phyloP scores from a whole-genome alignment of 192 early-diverging fungal genomes.

The Jimgerdemannia flammicorona region DNA sequence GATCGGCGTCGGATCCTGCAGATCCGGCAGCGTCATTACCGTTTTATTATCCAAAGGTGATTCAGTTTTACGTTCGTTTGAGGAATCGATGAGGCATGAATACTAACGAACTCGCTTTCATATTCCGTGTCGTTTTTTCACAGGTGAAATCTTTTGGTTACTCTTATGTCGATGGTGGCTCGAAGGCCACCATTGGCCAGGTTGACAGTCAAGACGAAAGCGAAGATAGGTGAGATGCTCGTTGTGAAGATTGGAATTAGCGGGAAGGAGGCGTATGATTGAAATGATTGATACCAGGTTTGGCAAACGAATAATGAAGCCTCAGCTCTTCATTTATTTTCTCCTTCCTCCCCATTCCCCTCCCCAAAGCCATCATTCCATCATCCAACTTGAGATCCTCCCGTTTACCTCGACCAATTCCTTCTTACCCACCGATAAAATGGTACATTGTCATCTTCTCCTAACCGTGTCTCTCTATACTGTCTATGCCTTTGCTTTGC shows the following conservation, averaged over 20 bases:
- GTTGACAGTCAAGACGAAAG: not conserved
- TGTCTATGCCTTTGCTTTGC: not conserved
- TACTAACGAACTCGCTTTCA: not conserved
- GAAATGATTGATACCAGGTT: no score
- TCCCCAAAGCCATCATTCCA: constrained; percentile 2
- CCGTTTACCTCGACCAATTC: constrained; percentile 3
- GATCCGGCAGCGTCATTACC: constrained; percentile 18
- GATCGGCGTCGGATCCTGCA: not conserved
- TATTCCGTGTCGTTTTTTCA: no score
- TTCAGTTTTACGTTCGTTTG: not conserved
- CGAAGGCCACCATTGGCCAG: not conserved
- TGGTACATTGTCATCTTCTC: not conserved
- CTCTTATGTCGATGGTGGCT: constrained; percentile 9
- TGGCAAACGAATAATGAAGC: no score
- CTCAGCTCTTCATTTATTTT: no score
- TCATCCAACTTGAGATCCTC: constrained; percentile 18
- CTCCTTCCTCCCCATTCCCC: no score
- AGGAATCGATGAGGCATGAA: not conserved
- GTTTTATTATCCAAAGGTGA: constrained; percentile 49
- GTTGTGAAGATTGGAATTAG: no score
- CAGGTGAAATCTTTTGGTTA: constrained; percentile 26
- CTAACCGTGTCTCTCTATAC: not conserved
- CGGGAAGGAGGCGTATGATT: no score
- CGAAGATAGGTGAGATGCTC: no score
- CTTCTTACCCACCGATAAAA: not conserved